Conservation (phyloP, 116 monocot species). For the Thalassia testudinum region DNA sequence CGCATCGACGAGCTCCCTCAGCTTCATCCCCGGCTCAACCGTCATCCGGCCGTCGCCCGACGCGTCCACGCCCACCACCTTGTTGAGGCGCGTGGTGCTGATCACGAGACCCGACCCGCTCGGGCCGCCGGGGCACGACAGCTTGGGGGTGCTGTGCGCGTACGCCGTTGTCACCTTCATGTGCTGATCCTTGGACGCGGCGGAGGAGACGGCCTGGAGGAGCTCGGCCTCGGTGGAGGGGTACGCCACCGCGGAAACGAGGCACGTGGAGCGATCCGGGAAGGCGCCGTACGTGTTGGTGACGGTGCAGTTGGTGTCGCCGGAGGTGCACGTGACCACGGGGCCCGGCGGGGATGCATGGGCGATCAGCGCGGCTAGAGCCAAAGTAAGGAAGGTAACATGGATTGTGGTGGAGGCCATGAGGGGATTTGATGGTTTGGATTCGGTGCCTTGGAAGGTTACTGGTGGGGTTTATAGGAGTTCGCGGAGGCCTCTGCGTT, state of each 20-base stretch:
- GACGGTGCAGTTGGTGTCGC: slow-evolving; percentile 17
- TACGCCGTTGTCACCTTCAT: slow-evolving; percentile 27
- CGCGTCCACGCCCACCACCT: slow-evolving; percentile 11
- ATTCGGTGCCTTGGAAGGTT: too few relatives aligned
- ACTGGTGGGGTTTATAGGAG: too few relatives aligned
- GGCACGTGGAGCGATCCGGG: slow-evolving; percentile 22
- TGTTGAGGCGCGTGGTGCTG: slow-evolving; percentile 21
- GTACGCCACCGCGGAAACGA: slow-evolving; percentile 15
- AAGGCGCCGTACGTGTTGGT: slow-evolving; percentile 21
- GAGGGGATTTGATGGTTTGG: neutral
- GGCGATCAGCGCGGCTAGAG: neutral
- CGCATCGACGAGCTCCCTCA: slow-evolving; percentile 9
- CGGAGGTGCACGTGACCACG: slow-evolving; percentile 15
- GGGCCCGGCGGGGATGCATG: slow-evolving; percentile 10
- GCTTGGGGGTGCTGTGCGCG: slow-evolving; percentile 31
- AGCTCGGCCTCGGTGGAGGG: slow-evolving; percentile 22
- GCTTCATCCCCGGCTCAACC: slow-evolving; percentile 9
- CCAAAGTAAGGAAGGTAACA: neutral
- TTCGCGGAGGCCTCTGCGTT: too few relatives aligned
- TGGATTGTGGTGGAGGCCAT: neutral
- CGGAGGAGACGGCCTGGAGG: slow-evolving; percentile 14
- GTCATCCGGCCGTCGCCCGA: slow-evolving; percentile 5
- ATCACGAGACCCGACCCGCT: slow-evolving; percentile 14
- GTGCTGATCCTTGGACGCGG: slow-evolving; percentile 13
- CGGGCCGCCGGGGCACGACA: slow-evolving; percentile 38